Base-by-base conservation (phyloP, 768 basidiomycete genomes). In the Suillus clintonianus region DNA sequence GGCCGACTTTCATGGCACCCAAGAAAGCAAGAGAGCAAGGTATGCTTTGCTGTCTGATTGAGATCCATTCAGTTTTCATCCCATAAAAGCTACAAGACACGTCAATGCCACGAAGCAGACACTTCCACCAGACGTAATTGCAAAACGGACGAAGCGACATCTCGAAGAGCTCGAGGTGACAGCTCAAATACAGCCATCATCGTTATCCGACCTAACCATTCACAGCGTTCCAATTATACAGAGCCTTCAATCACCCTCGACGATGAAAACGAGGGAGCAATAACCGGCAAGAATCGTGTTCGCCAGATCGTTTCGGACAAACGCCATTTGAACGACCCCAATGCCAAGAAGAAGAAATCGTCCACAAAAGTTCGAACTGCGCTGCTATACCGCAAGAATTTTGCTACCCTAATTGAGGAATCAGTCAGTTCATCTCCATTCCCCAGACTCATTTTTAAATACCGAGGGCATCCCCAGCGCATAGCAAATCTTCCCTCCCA, bases 151-250 rank as follows among this genome's bases (percentile, higher is more conserved):
- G 10, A 89, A 85, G 74, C 80, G 87, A 47, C 92, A 90, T 74
- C 83, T 95, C 9, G 91, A 91, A 65, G 93, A 95, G 74, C 88
- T 95, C 56, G 93, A 95, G 84, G 92, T 89, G 68, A 13, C 74
- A 27, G 14, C 39, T 60, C 14, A 41, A 19, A 19, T 11, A 24
- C 1, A 4, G 4, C 13, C 22, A 32, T 32, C n/a, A 34, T 24
- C 51, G 30, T 6, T 36, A 60, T 64, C 61, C 27, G 27, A 27
- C 13, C 66, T 37, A 32, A 42, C 45, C 54, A 56, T 62, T 61
- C n/a, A 56, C 69, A 94, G 92, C 83, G 87, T 61, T 90, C 92
- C 37, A 94, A 94, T 73, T 91, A 92, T 72, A 80, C 87, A 42
- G 90, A 91, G 69, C 81, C 85, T 15, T 75, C 81, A 3, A 69